These are phyloP conservation scores for Phascolomyces articulosus DNA, from an alignment of 371 early-diverging fungal species.

Conservation along the genomic window DNA sequence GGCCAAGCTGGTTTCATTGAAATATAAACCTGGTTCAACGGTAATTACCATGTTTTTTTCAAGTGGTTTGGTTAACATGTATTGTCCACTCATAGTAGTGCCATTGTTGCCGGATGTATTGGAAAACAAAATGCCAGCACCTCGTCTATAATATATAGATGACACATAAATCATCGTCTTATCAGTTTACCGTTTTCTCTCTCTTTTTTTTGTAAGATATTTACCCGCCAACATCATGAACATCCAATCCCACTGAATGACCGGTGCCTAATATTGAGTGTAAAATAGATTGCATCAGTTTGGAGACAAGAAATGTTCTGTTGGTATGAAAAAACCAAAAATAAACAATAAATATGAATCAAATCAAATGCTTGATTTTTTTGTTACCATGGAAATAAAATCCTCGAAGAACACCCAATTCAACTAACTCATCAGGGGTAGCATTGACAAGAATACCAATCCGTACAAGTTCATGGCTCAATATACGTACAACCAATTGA, in stretches of 20 bases:
- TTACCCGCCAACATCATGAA: constrained; percentile 91
- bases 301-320: not conserved
- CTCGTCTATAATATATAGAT: not conserved
- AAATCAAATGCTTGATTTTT: too few relatives aligned
- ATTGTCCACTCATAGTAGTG: not conserved
- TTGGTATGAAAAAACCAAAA: not conserved
- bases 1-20: constrained; percentile 54
- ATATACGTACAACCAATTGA: constrained; percentile 64
- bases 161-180: too few relatives aligned
- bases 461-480: constrained; percentile 67
- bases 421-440: constrained; percentile 60
- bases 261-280: constrained; percentile 27
- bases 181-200: too few relatives aligned
- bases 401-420: constrained; percentile 64
- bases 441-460: constrained; percentile 71
- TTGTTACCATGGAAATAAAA: constrained; percentile 87
- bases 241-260: constrained; percentile 74
- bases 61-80: constrained; percentile 42
- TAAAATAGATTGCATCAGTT: not conserved
- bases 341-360: too few relatives aligned
- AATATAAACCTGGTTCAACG: constrained; percentile 90
- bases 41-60: constrained; percentile 87
- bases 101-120: not conserved
- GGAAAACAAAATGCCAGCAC: not conserved
- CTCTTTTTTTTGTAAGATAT: not conserved